phyloP scores from a whole-genome alignment of 164 flowering plant species.

The Nelumbo lutea region DNA sequence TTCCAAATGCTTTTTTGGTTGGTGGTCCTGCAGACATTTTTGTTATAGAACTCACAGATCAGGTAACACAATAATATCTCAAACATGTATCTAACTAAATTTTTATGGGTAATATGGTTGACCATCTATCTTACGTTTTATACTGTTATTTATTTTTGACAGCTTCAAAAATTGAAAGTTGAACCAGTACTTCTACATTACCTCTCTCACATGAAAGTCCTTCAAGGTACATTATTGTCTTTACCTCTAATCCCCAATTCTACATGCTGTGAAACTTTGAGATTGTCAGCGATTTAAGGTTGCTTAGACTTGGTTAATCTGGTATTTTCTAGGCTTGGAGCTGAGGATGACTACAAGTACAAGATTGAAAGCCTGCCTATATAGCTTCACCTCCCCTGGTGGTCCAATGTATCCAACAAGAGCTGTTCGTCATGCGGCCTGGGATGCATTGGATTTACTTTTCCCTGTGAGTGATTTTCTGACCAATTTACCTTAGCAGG shows the following conservation, averaged over 20 bases:
- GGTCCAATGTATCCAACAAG: slow-evolving; percentile 99
- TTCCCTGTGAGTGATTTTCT: slow-evolving; percentile 68
- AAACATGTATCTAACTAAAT: neutral
- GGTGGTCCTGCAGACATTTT: slow-evolving; percentile 89
- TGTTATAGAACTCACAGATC: slow-evolving; percentile 86
- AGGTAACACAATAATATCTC: slow-evolving; percentile 37
- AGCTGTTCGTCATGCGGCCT: slow-evolving; percentile 98
- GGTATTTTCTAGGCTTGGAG: slow-evolving; percentile 60
- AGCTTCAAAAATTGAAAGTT: slow-evolving; percentile 94
- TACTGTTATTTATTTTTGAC: slow-evolving; percentile 15
- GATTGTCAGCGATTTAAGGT: neutral
- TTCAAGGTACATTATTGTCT: slow-evolving; percentile 49
- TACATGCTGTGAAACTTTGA: neutral
- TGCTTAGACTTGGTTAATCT: neutral
- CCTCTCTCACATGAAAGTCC: slow-evolving; percentile 64
- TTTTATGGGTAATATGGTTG: neutral
- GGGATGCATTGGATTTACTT: slow-evolving; percentile 84
- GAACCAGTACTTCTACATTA: slow-evolving; percentile 95
- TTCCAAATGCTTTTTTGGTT: slow-evolving; percentile 79
- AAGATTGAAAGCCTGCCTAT: slow-evolving; percentile 84
- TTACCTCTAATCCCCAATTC: neutral
- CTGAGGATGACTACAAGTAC: slow-evolving; percentile 93
- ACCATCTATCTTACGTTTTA: neutral
- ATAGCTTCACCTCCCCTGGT: slow-evolving; percentile 98
- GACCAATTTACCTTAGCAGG: neutral